Evolutionary conservation across 2,329 filamentous ascomycete genomes (phyloP), one percentile per base, ranked within the genome.

Genomic region (Colletotrichum limetticola): DNA sequence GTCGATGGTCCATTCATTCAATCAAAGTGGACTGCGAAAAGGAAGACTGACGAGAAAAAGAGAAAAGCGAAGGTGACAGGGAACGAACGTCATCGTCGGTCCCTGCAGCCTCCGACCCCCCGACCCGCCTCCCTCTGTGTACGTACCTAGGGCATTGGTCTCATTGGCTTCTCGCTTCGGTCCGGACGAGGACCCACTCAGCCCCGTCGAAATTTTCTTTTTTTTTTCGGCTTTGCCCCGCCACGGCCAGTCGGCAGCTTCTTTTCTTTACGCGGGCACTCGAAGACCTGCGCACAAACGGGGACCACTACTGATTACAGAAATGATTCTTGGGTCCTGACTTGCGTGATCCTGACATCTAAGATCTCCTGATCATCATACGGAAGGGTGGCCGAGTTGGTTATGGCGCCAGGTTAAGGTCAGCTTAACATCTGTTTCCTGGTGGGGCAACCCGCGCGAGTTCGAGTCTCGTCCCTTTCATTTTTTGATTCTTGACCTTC

Each of bases 401-500:
- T 72, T 72, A 72, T 72, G 69, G 69, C 69, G 69, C 69, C 69
- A 72, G 69, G 69, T 72, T 72, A 72, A 72, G 69, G 69, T 72
- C 70, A 72, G 66, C 70, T 72, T 72, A 72, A 70, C 66, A 70
- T 70, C 66, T 70, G 70, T 72, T 72, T 72, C 70, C 70, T 72
- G 70, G 70, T 70, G 70, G 70, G 70, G 70, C 70, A 72, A 72
- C 70, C 70, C 66, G 70, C 70, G 70, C 70, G 70, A 72, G 70
- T 72, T 72, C 70, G 70, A 72, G 70, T 72, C 70, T 72, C 70
- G 70, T 72, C 70, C 70, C 70, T 72, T 70, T 72, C 70, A 72
- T 57, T 60, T 56, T 66, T 22, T 0, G 3, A 1, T 26, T 46
- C 55, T 71, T 61, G 7, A 4, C 8, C 22, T 2, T n/a, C 11